Base-by-base conservation (phyloP, 371 early-diverging fungal genomes). In the Mucor saturninus region DNA sequence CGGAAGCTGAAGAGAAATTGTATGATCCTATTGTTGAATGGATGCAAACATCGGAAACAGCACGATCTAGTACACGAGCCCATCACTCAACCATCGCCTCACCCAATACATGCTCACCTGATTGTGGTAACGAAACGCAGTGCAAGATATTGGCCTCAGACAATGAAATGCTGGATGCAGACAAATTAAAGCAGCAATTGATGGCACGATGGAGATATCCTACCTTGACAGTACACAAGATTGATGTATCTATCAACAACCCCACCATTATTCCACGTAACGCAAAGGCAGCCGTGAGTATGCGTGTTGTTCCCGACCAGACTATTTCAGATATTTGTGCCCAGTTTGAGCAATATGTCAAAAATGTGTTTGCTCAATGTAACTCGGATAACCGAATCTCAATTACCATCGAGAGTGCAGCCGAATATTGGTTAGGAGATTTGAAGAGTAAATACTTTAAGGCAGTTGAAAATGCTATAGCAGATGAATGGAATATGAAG, bases 281-380 rank as follows among this genome's bases (percentile, higher is more conserved):
- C 9, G 91, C 89, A 29, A 81, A 78, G 46, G 93, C 93, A 0
- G 71, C 79, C 48, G 83, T 93, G 57, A 91, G 91, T 61, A 89
- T 92, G 86, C 85, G 93, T 15, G 84, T 92, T 50, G 94, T 93
- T 9, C 94, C 93, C 3, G 89, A 92, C 59, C 94, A 93, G 72
- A 70, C 81, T 28, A 83, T 90, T 5, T 62, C 75, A 5, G 85
- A 84, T 7, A 88, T 92, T n/a, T 79, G 83, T 56, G 67, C 58
- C 14, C 77, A 79, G 28, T 88, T 92, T 60, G 72, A 83, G 40
- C 58, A 64, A 1, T 78, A 88, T 68, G 83, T 89, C 13, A 64
- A 79, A 11, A 52, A 65, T 2, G 74, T 83, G 5, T 91, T 90
- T 71, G 62, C 54, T 32, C 68, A 80, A n/a, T 64, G 83, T 13